Evolutionary conservation across 106 monocot genomes (phyloP), one percentile per base, ranked within the genome.

Genomic region (Gastrodia elata): DNA sequence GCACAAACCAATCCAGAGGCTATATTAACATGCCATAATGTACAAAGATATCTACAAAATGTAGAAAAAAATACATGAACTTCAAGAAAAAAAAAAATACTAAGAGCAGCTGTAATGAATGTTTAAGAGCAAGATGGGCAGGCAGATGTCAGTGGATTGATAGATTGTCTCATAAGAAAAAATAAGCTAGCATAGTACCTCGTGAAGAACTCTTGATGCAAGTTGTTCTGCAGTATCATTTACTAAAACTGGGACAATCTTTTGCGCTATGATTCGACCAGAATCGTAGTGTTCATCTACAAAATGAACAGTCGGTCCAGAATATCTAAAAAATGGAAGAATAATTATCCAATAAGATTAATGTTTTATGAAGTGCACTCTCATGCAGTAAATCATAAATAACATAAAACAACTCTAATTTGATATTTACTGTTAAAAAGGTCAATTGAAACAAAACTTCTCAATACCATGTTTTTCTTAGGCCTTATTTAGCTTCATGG

Each of bases 241-340:
- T 9, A 93, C 80, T 57, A 91, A 69, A 6, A 98, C 98, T 65
- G 93, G 93, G 11, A 93, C 93, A 75, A 80, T 75, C 65, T 80
- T 86, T 70, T 98, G 98, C 30, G 93, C 91, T 8, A 98, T 77
- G 25, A 88, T 93, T 15, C 74, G 79, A 16, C 98, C 98, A 6
- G 84, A 91, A 70, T 98, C 98, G 72, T 85, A 98, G 24, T 91
- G 78, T 71, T 98, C 98, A 77, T 98, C 98, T 7, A 98, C 98
- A 79, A 93, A 98, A 39, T 98, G 98, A 39, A 98, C 68, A 20
- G 93, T 98, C 8, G 98, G 88, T 37, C 98, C 98, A 36, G 98
- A 93, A 68, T 82, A 93, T 76, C 98, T 98, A 39, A 64, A 18
- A 48, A 13, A 38, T 11, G 46, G 2, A 68, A 61, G 28, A 68